Base-by-base conservation (phyloP, 768 basidiomycete species). In the Tremella yokohamensis region DNA sequence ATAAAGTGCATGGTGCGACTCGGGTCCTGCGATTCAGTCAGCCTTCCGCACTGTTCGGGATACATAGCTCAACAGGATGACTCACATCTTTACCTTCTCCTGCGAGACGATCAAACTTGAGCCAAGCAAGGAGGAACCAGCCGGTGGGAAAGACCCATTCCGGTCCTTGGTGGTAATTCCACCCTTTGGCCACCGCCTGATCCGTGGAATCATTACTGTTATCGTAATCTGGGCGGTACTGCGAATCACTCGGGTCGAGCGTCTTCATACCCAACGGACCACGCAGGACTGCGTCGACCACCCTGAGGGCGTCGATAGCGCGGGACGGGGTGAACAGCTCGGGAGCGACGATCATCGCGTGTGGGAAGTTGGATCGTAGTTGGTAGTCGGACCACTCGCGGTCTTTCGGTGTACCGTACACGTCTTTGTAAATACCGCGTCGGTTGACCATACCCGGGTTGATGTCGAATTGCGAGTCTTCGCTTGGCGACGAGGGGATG, bases 321-420 rank as follows among this genome's bases (percentile, higher is more conserved):
- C 88, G 87, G 52, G 82, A 75, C 8, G 83, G 83, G 53, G 90
- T 83, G 76, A 98, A 99, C 47, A 99, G 77, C 75, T 98, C 96
- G 8, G 94, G 94, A 1, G 96, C 96, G 45, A 98, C 92, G 1
- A 87, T 83, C 93, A 98, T 97, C 0, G 96, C 90, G 58, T 97
- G 87, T 3, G 92, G 87, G 81, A 91, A 94, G 78, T 97, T 96
- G 68, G 85, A 22, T 60, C 67, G 48, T 37, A 74, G 69, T 77
- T 98, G 96, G 76, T 98, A 99, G 78, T 99, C 93, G 4, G 91
- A 89, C 91, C 91, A 97, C 77, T 94, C 89, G 55, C 90, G 83
- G 9, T 85, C 88, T 49, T 81, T 71, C 0, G 89, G 89, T 11
- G 96, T 92, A 40, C 93, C 90, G 65, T 87, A 87, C 7, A 98